Evolutionary conservation across 768 basidiomycete species (phyloP).

Genomic region (Boletus rubroflammeus): DNA sequence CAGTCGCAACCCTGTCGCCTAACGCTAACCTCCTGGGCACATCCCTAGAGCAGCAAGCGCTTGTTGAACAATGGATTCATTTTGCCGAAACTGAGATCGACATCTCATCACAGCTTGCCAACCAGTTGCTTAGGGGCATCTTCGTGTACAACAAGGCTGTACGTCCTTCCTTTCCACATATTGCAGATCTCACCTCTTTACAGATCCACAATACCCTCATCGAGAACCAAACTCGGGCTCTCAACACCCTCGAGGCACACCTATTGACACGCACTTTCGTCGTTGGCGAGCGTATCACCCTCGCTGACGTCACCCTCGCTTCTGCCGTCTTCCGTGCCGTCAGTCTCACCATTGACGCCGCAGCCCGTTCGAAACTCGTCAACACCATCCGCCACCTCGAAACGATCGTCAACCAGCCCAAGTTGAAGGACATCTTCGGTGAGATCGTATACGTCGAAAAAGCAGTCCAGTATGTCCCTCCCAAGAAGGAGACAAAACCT

Average conservation of each 20-base stretch:
- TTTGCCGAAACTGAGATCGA: constrained; percentile 68
- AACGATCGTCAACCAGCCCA: constrained; percentile 83
- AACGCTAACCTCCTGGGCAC: constrained; percentile 76
- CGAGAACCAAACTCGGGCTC: constrained; percentile 53
- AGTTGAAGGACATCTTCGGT: constrained; percentile 65
- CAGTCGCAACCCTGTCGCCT: constrained; percentile 75
- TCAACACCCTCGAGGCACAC: constrained; percentile 69
- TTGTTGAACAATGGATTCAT: constrained; percentile 83
- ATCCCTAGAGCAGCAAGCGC: constrained; percentile 60
- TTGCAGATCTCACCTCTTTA: neutral
- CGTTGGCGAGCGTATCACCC: constrained; percentile 90
- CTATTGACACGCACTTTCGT: constrained; percentile 82
- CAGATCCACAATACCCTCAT: constrained; percentile 56
- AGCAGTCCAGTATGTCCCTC: constrained; percentile 64
- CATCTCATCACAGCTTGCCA: constrained; percentile 34
- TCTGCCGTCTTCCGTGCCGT: constrained; percentile 53
- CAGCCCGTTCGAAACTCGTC: constrained; percentile 61
- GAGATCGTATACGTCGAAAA: constrained; percentile 63
- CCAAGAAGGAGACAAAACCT: constrained; percentile 62
- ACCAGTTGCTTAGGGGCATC: constrained; percentile 41
- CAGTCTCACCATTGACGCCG: constrained; percentile 58
- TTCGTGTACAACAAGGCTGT: constrained; percentile 85
- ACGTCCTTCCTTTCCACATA: constrained; percentile 25
- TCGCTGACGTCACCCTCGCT: constrained; percentile 81
- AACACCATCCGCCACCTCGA: constrained; percentile 82